Conservation (phyloP, 495 filamentous ascomycete genomes). For the Penicillium longicatenatum region DNA sequence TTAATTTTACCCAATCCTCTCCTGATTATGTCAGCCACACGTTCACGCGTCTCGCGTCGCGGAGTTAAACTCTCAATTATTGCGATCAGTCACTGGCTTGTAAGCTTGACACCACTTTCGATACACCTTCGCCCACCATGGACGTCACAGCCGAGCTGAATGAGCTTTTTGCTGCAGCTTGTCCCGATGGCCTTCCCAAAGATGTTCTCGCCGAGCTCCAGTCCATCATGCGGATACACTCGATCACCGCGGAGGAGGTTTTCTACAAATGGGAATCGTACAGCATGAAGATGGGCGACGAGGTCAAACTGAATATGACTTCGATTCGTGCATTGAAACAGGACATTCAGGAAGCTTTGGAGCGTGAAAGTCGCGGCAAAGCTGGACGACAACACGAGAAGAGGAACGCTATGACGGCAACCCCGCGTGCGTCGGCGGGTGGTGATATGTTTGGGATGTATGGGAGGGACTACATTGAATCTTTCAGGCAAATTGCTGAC, state of each 20-base stretch:
- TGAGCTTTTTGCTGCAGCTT: slow-evolving; percentile 61
- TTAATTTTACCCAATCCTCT: slow-evolving; percentile 25
- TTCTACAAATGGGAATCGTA: slow-evolving; percentile 99
- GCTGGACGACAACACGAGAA: slow-evolving; percentile 62
- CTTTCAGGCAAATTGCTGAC: background rate
- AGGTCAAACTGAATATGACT: slow-evolving; percentile 67
- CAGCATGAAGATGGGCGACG: slow-evolving; percentile 88
- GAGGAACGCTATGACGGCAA: slow-evolving; percentile 55
- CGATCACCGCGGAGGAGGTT: slow-evolving; percentile 74
- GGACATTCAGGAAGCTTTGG: slow-evolving; percentile 79
- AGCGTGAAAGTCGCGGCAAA: slow-evolving; percentile 67
- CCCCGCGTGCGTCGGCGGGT: slow-evolving; percentile 62
- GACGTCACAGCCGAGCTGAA: slow-evolving; percentile 58
- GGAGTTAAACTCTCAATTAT: slow-evolving; percentile 15
- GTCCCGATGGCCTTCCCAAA: slow-evolving; percentile 59
- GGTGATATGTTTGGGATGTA: slow-evolving; percentile 86
- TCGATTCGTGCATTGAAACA: slow-evolving; percentile 78
- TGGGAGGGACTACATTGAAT: slow-evolving; percentile 22
- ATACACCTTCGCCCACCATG: slow-evolving; percentile 17
- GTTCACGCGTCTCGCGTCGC: slow-evolving; percentile 23
- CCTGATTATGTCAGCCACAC: slow-evolving; percentile 27
- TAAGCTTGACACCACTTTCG: background rate
- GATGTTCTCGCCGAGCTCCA: slow-evolving; percentile 78
- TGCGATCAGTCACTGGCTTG: background rate
- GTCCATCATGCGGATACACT: slow-evolving; percentile 81